Base-by-base conservation (phyloP, 2,329 filamentous ascomycete species). In the Penicillium sp. region DNA sequence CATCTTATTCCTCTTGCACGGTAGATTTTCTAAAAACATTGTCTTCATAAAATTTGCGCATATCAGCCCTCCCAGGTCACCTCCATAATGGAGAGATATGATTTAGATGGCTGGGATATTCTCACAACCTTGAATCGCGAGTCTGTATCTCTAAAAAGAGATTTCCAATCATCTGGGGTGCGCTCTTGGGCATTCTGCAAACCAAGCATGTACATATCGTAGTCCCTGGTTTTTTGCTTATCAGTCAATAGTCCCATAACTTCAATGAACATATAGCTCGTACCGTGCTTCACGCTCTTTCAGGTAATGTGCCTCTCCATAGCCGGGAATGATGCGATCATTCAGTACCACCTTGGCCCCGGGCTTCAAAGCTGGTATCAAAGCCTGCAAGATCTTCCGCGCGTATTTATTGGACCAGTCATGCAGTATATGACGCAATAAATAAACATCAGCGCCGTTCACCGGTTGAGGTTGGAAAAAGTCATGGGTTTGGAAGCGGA, bases 351-450 rank as follows among this genome's bases (percentile, higher is more conserved):
- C 43, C n/a, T 55, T 48, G n/a, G 41, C 41, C 41, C 41, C 41
- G 10, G 41, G 41, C 27, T 43, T 68, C 50, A 76, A 50, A 3
- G 66, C 73, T 3, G 72, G 69, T 1, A 72, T 56, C 4, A 76
- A 36, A 4, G 63, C 61, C 26, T 57, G 57, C 36, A 77, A 59
- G 29, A 77, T 74, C 8, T 57, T 62, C n/a, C 70, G 61, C 30
- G 66, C 68, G 29, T 76, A 67, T 18, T 63, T 60, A 47, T 76
- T 72, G 18, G 62, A 62, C 70, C 70, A 76, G 51, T 78, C 75
- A 55, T 78, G 76, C 23, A 76, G 58, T 10, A 75, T 67, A 56
- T 66, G 69, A 23, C 74, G 68, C 32, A 76, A 67, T 19, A 73
- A 62, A 55, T 76, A 77, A 5, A 68, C 65, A 39, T 62, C 57